phyloP scores from a whole-genome alignment of 1,284 basidiomycete species.

The Sphagnurus paluster region DNA sequence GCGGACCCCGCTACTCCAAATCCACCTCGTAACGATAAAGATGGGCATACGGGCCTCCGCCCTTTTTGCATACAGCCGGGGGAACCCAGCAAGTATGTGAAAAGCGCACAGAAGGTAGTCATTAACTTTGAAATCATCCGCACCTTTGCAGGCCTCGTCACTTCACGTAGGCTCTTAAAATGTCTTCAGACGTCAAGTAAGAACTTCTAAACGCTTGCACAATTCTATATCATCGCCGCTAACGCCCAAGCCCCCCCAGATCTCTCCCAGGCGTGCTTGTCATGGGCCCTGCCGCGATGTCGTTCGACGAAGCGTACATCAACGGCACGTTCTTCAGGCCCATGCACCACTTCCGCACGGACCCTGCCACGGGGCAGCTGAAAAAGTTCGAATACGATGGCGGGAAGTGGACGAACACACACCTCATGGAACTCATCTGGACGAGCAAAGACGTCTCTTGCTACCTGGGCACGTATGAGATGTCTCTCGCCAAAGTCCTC shows the following conservation, averaged over 20 bases:
- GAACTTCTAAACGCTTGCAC: no score
- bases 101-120: constrained; percentile 3
- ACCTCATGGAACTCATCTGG: constrained; percentile 1
- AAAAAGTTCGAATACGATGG: not conserved
- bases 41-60: not conserved
- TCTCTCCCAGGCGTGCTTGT: no score
- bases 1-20: no score
- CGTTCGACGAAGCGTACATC: no score
- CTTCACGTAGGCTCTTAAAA: no score
- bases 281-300: no score
- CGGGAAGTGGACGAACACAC: not conserved
- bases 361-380: not conserved
- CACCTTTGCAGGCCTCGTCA: no score
- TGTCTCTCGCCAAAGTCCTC: not conserved
- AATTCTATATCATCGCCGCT: no score
- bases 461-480: constrained; percentile 8
- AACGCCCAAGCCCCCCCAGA: no score
- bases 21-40: no score
- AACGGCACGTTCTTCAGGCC: not conserved
- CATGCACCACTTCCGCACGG: not conserved
- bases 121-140: no score
- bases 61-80: constrained; percentile 3
- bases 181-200: no score
- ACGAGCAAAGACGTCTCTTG: not conserved
- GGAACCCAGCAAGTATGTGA: constrained; percentile 3